These are phyloP conservation scores for Suillus occidentalis DNA, from an alignment of 768 basidiomycete genomes.

Conservation along the genomic window DNA sequence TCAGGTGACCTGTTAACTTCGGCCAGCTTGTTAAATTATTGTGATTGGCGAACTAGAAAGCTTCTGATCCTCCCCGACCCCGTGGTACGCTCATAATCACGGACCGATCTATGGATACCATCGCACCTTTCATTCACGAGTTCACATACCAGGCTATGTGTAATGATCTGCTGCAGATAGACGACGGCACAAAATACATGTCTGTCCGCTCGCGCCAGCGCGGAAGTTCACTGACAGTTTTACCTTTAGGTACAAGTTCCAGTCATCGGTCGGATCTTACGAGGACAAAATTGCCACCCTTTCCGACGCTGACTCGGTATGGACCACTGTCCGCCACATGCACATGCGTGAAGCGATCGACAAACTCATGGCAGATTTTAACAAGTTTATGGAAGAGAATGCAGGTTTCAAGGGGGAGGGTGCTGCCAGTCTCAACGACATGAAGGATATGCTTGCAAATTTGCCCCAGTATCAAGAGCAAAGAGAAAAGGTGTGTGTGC, in stretches of 20 bases:
- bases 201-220: slow-evolving; percentile 41
- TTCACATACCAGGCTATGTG: slow-evolving; percentile 99
- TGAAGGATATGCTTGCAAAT: slow-evolving; percentile 98
- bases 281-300: slow-evolving; percentile 88
- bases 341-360: slow-evolving; percentile 99
- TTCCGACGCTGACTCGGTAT: slow-evolving; percentile 86
- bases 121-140: slow-evolving; percentile 91
- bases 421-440: slow-evolving; percentile 89
- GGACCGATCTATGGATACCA: slow-evolving; percentile 93
- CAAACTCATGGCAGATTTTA: slow-evolving; percentile 95
- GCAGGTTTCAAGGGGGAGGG: slow-evolving; percentile 93
- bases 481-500: slow-evolving; percentile 74
- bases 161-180: slow-evolving; percentile 87
- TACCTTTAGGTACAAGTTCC: slow-evolving; percentile 82
- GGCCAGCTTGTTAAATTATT: slow-evolving; percentile 3
- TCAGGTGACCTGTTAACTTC: not conserved
- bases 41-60: slow-evolving; percentile 42
- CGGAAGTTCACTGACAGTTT: not conserved
- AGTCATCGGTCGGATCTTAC: slow-evolving; percentile 78
- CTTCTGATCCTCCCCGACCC: slow-evolving; percentile 56
- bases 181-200: slow-evolving; percentile 86
- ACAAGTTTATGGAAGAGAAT: slow-evolving; percentile 90
- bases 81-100: slow-evolving; percentile 86
- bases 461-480: slow-evolving; percentile 94
- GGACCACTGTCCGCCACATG: slow-evolving; percentile 92